These are phyloP conservation scores for Hsuehochloa calcarea DNA, from an alignment of 176 grass and related monocot species.

Conservation along the genomic window DNA sequence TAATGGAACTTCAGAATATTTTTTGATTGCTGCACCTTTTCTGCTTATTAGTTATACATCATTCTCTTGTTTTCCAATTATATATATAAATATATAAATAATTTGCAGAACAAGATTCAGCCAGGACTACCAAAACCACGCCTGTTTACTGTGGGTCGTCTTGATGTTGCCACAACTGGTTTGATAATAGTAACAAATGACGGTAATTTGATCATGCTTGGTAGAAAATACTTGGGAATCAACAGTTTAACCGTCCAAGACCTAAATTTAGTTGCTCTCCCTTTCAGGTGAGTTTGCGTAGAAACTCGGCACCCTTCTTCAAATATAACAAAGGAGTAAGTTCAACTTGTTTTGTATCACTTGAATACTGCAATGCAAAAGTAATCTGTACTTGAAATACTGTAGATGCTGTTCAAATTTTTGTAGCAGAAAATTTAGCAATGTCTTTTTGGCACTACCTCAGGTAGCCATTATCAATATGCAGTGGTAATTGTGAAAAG, in stretches of 20 bases:
- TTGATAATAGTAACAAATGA: constrained; percentile 98
- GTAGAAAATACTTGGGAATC: constrained; percentile 5
- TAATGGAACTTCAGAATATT: not conserved
- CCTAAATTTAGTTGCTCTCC: constrained; percentile 29
- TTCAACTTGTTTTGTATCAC: constrained; percentile 16
- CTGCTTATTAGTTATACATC: not conserved
- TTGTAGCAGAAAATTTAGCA: not conserved
- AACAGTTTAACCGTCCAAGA: not conserved
- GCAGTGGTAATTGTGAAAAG: not conserved
- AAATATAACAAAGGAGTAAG: constrained; percentile 89
- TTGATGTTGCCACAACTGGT: constrained; percentile 93
- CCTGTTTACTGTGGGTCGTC: constrained; percentile 86
- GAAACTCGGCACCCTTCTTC: constrained; percentile 88
- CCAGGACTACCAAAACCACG: constrained; percentile 80
- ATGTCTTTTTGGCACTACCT: not conserved
- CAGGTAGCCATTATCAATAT: not conserved
- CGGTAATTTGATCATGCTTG: constrained; percentile 47
- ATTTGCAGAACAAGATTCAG: constrained; percentile 70
- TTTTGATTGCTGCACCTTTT: not conserved
- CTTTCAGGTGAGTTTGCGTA: constrained; percentile 85
- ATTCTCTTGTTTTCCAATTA: constrained; percentile 4
- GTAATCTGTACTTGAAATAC: not conserved
- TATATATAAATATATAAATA: too few relatives aligned
- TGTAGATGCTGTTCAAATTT: not conserved
- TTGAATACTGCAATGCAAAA: constrained; percentile 24